Evolutionary conservation across 805 yeast species (phyloP), one percentile per base, ranked within the genome.

Genomic region (Helenozyma baotianmanensis): DNA sequence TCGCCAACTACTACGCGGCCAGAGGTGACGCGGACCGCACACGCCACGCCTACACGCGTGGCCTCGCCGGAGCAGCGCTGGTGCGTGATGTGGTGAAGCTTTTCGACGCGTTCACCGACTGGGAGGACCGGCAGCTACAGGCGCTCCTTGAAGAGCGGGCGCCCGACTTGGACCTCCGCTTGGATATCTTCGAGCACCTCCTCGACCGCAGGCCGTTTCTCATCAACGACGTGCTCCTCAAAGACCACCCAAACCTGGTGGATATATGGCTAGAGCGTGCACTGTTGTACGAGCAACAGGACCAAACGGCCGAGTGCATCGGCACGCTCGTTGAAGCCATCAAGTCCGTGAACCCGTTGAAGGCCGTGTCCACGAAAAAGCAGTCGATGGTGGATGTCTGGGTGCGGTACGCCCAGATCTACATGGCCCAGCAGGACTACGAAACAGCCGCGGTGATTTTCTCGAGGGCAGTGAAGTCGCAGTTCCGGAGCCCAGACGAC

Each of bases 241-340:
- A 82, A 25, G 80, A 76, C 43, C 72, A 80, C 46, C 62, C 73
- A 1, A 73, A 85, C 47, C 71, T 75, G 38, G 74, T 84, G 4
- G 70, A 66, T 18, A 71, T 69, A 33, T 90, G 97, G 97, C 55
- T 78, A 25, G 73, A 74, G 30, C 64, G 95, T 33, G 67, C 77
- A 0, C 58, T 62, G 0, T 42, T 82, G 1, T 68, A 64, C 42
- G 65, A 67, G 12, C 47, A 60, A 3, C 22, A 12, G 9, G 52
- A 59, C 4, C 64, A 70, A 15, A 35, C 30, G 13, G 50, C 61
- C 11, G 50, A 43, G 25, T 43, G 51, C 7, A 60, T 81, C 12
- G 64, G 67, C 19, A 70, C 82, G 0, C 84, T 72, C 54, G 78
- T 78, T 1, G 60, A 72, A 12, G 96, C 95, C 0, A 64, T 89